Conservation (phyloP, 805 yeast species). For the Lipomyces mesembrius region DNA sequence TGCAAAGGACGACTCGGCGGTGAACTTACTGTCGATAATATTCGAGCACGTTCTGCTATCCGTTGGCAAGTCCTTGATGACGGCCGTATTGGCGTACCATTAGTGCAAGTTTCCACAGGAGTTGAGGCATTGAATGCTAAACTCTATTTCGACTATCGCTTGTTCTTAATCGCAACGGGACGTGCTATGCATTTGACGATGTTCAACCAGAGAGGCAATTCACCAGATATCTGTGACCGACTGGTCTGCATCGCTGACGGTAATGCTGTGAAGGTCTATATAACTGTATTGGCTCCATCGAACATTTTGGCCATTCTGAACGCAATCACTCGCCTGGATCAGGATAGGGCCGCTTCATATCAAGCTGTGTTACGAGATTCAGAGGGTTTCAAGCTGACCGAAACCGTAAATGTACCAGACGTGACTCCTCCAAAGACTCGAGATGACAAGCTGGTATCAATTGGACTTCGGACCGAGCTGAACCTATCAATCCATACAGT, state of each 20-base stretch:
- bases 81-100: slow-evolving; percentile 60
- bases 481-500: slow-evolving; percentile 63
- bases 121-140: slow-evolving; percentile 61
- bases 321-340: slow-evolving; percentile 69
- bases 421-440: background rate
- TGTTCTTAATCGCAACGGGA: slow-evolving; percentile 69
- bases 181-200: slow-evolving; percentile 57
- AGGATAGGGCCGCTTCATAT: slow-evolving; percentile 74
- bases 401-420: slow-evolving; percentile 29
- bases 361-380: slow-evolving; percentile 74
- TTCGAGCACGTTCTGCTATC: slow-evolving; percentile 66
- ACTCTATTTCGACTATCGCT: slow-evolving; percentile 81
- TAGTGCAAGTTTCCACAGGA: slow-evolving; percentile 65
- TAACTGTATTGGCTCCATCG: slow-evolving; percentile 86
- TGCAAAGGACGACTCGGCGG: slow-evolving; percentile 87
- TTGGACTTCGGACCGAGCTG: slow-evolving; percentile 63
- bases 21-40: slow-evolving; percentile 53
- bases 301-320: slow-evolving; percentile 77
- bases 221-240: slow-evolving; percentile 56
- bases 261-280: slow-evolving; percentile 60
- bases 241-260: slow-evolving; percentile 48
- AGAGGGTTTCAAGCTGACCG: slow-evolving; percentile 44
- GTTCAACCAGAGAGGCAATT: slow-evolving; percentile 66
- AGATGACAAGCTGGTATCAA: slow-evolving; percentile 1
- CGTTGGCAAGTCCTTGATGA: slow-evolving; percentile 61